These are phyloP conservation scores for Phytophthora foliorum DNA, from an alignment of 352 stramenopile species.

Conservation along the genomic window DNA sequence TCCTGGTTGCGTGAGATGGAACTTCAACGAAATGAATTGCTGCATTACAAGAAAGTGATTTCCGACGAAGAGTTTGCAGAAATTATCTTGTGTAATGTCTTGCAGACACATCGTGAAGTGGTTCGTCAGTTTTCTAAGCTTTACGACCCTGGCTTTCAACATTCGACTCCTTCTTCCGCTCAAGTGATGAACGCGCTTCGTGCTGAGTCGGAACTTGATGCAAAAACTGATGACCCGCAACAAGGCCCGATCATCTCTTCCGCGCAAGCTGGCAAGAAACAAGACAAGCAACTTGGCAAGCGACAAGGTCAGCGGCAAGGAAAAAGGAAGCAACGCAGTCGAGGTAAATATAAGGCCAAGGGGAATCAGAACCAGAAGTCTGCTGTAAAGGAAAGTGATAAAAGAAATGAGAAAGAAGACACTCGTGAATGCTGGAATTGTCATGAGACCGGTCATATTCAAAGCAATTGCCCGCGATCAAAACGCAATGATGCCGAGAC, in stretches of 20 bases:
- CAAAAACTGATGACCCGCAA: not conserved
- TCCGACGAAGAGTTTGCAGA: conserved; percentile 16
- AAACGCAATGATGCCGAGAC: conserved; percentile 17
- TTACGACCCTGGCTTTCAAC: not conserved
- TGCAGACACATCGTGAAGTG: conserved; percentile 14
- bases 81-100: conserved; percentile 10
- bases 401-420: conserved; percentile 5
- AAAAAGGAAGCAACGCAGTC: not conserved
- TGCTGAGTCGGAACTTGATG: conserved; percentile 11
- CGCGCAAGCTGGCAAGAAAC: conserved; percentile 9
- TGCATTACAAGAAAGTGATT: conserved; percentile 12
- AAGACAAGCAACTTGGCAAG: not conserved
- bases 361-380: conserved; percentile 1
- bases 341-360: conserved; percentile 6
- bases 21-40: too few species aligned
- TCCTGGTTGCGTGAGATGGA: too few species aligned
- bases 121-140: conserved; percentile 6
- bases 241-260: conserved; percentile 3
- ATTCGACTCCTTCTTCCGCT: not conserved
- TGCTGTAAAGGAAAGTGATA: conserved; percentile 1
- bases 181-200: conserved; percentile 28
- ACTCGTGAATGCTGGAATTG: conserved; percentile 24
- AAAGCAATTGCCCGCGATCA: not conserved
- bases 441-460: conserved; percentile 15
- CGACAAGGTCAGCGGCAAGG: not conserved